These are phyloP conservation scores for Calocybe indica DNA, from an alignment of 768 basidiomycete genomes.

Conservation along the genomic window DNA sequence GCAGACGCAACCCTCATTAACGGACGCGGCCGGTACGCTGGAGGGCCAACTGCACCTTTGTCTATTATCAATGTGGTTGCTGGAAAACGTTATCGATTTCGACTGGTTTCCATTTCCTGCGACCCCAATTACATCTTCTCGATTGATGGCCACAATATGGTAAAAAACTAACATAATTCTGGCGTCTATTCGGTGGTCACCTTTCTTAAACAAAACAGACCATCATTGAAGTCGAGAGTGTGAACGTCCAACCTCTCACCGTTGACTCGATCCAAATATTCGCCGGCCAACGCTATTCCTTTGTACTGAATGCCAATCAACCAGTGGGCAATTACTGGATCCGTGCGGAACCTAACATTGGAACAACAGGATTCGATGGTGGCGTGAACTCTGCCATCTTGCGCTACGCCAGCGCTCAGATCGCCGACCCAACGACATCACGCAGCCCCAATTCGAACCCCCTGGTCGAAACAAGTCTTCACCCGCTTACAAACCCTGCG, in stretches of 20 bases:
- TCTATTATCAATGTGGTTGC: slow-evolving; percentile 27
- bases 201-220: slow-evolving; percentile 17
- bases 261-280: slow-evolving; percentile 38
- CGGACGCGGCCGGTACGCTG: slow-evolving; percentile 28
- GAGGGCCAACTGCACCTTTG: slow-evolving; percentile 23
- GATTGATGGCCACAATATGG: slow-evolving; percentile 33
- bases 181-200: too few relatives aligned
- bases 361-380: slow-evolving; percentile 11
- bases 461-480: slow-evolving; percentile 17
- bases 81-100: slow-evolving; percentile 25
- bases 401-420: slow-evolving; percentile 32
- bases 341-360: slow-evolving; percentile 29
- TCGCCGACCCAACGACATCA: slow-evolving; percentile 16
- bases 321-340: slow-evolving; percentile 36
- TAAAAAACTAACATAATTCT: neutral
- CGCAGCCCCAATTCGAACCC: slow-evolving; percentile 4
- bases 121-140: slow-evolving; percentile 33
- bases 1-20: slow-evolving; percentile 31
- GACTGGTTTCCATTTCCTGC: slow-evolving; percentile 18
- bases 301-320: slow-evolving; percentile 27
- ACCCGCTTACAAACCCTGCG: slow-evolving; percentile 10
- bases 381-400: slow-evolving; percentile 39
- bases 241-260: slow-evolving; percentile 27
- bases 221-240: slow-evolving; percentile 42
- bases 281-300: slow-evolving; percentile 45